phyloP scores from a whole-genome alignment of 2,329 filamentous ascomycete genomes.

The Ophiostoma tasmaniense region DNA sequence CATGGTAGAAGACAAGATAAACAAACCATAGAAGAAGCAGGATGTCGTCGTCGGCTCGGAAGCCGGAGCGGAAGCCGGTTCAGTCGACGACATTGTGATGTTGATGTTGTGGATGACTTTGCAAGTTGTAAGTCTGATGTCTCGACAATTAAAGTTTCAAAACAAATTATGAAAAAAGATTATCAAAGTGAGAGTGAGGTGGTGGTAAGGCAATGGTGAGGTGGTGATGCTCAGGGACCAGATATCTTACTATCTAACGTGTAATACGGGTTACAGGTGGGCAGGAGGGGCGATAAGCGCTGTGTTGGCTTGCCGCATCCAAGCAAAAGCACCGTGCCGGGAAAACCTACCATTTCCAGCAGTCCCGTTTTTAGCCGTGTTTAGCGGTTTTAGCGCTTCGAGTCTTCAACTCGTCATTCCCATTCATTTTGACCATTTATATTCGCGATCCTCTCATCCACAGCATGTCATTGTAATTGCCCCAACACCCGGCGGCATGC shows the following conservation, averaged over 20 bases:
- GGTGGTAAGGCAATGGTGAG: neutral
- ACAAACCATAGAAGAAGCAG: slow-evolving; percentile 51
- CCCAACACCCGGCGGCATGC: slow-evolving; percentile 13
- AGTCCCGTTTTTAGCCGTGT: neutral
- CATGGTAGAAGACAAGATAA: neutral
- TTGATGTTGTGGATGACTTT: neutral
- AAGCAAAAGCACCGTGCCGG: slow-evolving; percentile 21
- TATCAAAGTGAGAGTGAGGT: neutral
- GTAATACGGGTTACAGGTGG: no score
- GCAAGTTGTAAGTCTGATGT: neutral
- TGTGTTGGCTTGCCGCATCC: neutral
- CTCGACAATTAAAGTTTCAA: neutral
- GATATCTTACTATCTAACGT: no score
- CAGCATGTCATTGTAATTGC: neutral
- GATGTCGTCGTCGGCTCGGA: slow-evolving; percentile 17
- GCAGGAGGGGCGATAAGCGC: slow-evolving; percentile 1
- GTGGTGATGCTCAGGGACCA: neutral
- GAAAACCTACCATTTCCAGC: neutral
- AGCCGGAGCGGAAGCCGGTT: slow-evolving; percentile 13
- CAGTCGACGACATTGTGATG: neutral
- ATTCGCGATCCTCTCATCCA: neutral
- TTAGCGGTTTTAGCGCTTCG: neutral
- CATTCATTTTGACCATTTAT: no score
- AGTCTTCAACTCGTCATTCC: neutral
- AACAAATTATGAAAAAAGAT: neutral